Evolutionary conservation across 2,329 filamentous ascomycete species (phyloP), one percentile per base, ranked within the genome.

Genomic region (Colletotrichum filicis): DNA sequence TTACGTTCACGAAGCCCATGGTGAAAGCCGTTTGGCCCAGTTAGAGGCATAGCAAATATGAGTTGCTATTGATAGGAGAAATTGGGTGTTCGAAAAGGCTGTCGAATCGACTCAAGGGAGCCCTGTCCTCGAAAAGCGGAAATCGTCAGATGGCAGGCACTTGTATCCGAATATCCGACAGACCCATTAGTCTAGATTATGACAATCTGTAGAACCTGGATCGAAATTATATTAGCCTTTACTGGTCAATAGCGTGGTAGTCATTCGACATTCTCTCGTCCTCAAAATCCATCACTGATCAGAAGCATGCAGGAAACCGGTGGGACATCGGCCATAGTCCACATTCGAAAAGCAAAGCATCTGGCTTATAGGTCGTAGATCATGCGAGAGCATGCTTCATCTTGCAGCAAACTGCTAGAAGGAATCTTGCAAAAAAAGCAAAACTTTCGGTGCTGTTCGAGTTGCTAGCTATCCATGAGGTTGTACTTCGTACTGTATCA

Each of bases 241-340:
- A 2, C 14, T 58, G 11, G 42, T 37, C 12, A 56, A 55, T 22
- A n/a, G 42, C 42, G 52, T 32, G 26, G 53, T 68, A 53, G 53
- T 59, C 30, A 68, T 30, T 68, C 58, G 53, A 59, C 65, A 30
- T 35, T 24, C 53, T 22, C 35, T 69, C n/a, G n/a, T 46, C 24
- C 28, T 46, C n/a, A 24, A 30, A 53, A 32, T 24, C 57, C 49
- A n/a, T 52, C 37, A 35, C 32, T 12, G 32, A 12, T 35, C 65
- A 56, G 37, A 49, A 14, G 56, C 60, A 26, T 55, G 66, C 61
- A 57, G 59, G 58, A 28, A 16, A 24, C 22, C 61, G 56, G 46
- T 68, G 71, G 56, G 66, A 61, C 57, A 28, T 70, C 66, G 59
- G 66, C 46, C 66, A 71, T 42, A 56, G 49, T 61, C 71, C 57